Evolutionary conservation across 2,329 filamentous ascomycete species (phyloP).

Genomic region (Arachnomyces sp.): DNA sequence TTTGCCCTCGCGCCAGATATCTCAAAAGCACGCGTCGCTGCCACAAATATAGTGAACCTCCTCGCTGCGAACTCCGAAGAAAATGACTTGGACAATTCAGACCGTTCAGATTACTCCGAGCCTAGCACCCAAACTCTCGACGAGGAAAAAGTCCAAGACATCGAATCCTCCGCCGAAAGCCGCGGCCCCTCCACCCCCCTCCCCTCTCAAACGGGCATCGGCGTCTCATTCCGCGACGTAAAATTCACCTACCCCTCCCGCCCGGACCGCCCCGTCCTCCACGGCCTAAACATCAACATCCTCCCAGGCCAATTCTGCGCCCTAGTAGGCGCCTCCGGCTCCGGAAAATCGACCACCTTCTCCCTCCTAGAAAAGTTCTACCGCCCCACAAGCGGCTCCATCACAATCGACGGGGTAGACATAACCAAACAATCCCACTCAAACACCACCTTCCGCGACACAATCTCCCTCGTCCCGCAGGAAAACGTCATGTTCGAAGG

Average conservation of each 20-base stretch:
- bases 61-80: slow-evolving; percentile 24
- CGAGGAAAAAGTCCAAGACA: slow-evolving; percentile 18
- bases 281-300: slow-evolving; percentile 49
- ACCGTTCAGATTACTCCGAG: slow-evolving; percentile 9
- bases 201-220: slow-evolving; percentile 29
- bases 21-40: slow-evolving; percentile 52
- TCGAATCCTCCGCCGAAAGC: slow-evolving; percentile 16
- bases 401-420: slow-evolving; percentile 46
- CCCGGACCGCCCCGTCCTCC: slow-evolving; percentile 50
- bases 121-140: slow-evolving; percentile 12
- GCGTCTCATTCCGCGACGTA: slow-evolving; percentile 51
- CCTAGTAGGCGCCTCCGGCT: slow-evolving; percentile 57
- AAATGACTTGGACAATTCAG: slow-evolving; percentile 14
- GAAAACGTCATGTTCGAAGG: slow-evolving; percentile 42
- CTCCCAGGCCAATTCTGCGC: slow-evolving; percentile 54
- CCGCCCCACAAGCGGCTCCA: slow-evolving; percentile 39
- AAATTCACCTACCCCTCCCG: slow-evolving; percentile 59
- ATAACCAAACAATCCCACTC: slow-evolving; percentile 33
- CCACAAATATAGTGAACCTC: slow-evolving; percentile 45
- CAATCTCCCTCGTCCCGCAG: slow-evolving; percentile 41
- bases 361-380: slow-evolving; percentile 50
- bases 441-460: slow-evolving; percentile 34
- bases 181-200: slow-evolving; percentile 1
- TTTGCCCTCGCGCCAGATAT: slow-evolving; percentile 63
- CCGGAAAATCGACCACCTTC: slow-evolving; percentile 60